Evolutionary conservation across 768 basidiomycete species (phyloP).

Genomic region (Ramaria sp.): DNA sequence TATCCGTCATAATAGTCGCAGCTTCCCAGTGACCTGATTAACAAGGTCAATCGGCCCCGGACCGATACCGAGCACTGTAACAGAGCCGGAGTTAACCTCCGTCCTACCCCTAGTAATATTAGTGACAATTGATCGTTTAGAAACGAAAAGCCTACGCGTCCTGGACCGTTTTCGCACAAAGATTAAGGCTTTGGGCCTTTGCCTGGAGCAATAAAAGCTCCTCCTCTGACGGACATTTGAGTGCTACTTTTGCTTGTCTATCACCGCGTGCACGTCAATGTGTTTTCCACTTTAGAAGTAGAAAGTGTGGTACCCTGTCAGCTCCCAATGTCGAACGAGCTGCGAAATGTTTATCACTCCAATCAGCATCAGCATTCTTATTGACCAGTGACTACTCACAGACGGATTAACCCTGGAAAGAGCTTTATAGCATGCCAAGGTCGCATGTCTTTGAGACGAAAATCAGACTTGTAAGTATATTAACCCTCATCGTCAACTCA

Average conservation of each 20-base stretch:
- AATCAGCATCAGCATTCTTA: neutral
- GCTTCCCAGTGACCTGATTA: constrained; percentile 34
- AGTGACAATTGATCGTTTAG: neutral
- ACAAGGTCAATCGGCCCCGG: constrained; percentile 26
- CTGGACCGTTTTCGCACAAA: constrained; percentile 80
- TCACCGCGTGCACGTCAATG: neutral
- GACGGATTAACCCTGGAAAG: constrained; percentile 63
- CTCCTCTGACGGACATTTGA: constrained; percentile 72
- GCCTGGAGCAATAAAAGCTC: constrained; percentile 78
- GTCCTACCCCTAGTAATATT: constrained; percentile 55
- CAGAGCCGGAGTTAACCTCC: constrained; percentile 71
- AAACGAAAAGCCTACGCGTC: constrained; percentile 55
- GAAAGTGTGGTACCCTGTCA: constrained; percentile 50
- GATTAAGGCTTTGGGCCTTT: constrained; percentile 72
- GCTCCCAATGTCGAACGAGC: constrained; percentile 84
- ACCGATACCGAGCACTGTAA: constrained; percentile 87
- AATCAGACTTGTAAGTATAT: neutral
- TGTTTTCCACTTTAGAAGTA: neutral
- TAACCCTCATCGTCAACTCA: neutral
- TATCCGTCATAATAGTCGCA: constrained; percentile 51
- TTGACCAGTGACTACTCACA: constrained; percentile 27
- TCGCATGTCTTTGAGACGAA: constrained; percentile 49
- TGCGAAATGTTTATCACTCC: constrained; percentile 18
- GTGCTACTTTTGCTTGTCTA: constrained; percentile 93
- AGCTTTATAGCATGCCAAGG: constrained; percentile 87